Evolutionary conservation across 208 protist species (phyloP).

Genomic region (Tetramitus jugosus): DNA sequence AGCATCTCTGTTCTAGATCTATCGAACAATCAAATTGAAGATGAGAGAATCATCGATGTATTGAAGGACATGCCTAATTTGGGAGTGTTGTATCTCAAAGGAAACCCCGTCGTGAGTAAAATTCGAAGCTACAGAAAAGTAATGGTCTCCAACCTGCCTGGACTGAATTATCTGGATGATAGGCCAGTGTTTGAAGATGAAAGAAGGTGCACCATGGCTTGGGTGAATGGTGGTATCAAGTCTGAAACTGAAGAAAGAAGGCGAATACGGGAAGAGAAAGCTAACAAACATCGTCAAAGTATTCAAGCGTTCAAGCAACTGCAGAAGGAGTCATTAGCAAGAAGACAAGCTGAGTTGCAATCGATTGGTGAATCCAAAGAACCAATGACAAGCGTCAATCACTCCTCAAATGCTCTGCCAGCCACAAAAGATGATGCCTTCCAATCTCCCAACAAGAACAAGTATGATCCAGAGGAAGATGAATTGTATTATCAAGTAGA

Average conservation of each 20-base stretch:
- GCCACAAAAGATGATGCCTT: too few relatives aligned
- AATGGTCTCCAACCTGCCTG: conserved; percentile 21
- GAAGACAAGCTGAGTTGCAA: too few relatives aligned
- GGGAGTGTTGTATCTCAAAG: conserved; percentile 36
- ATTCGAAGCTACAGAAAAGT: conserved; percentile 42
- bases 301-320: conserved; percentile 7
- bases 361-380: too few relatives aligned
- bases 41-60: conserved; percentile 66
- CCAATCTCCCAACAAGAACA: too few relatives aligned
- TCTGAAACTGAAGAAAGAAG: conserved; percentile 24
- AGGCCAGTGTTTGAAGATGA: conserved; percentile 43
- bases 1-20: conserved; percentile 70
- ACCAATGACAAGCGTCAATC: too few relatives aligned
- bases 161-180: conserved; percentile 50
- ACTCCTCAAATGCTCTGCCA: too few relatives aligned
- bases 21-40: conserved; percentile 71
- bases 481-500: too few relatives aligned
- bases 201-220: conserved; percentile 32
- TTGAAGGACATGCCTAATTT: conserved; percentile 56
- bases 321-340: too few relatives aligned
- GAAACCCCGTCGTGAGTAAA: conserved; percentile 35
- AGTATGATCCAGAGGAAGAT: too few relatives aligned
- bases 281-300: conserved; percentile 14
- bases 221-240: conserved; percentile 29
- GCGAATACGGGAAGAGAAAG: conserved; percentile 12